These are phyloP conservation scores for Clonostachys byssicola DNA, from an alignment of 2,329 filamentous ascomycete species.

Conservation along the genomic window DNA sequence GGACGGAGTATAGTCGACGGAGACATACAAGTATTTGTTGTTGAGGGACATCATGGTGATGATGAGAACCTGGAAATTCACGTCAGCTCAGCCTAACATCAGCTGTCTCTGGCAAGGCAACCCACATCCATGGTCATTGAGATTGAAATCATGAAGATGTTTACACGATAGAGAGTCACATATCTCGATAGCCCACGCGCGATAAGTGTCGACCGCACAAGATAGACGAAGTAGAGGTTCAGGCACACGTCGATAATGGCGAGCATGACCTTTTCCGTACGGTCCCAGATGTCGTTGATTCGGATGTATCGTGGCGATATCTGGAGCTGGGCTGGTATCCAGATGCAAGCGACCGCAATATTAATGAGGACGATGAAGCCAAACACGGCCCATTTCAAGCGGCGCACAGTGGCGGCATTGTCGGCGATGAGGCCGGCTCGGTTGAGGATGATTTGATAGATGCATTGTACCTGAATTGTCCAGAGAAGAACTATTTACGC, in stretches of 20 bases:
- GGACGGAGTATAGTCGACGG: neutral
- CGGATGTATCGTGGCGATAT: constrained; percentile 30
- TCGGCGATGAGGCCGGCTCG: constrained; percentile 40
- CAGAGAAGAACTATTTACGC: constrained; percentile 12
- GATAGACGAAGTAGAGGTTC: constrained; percentile 44
- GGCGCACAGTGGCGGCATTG: constrained; percentile 23
- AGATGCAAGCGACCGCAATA: constrained; percentile 47
- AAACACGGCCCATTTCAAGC: constrained; percentile 39
- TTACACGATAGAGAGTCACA: constrained; percentile 31
- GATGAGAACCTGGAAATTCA: constrained; percentile 5
- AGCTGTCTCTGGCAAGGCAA: neutral
- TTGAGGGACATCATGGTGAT: constrained; percentile 18
- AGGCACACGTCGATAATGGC: constrained; percentile 39
- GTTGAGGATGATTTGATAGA: constrained; percentile 52
- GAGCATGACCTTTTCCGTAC: constrained; percentile 46
- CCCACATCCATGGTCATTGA: constrained; percentile 16
- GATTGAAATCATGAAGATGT: constrained; percentile 13
- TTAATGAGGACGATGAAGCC: constrained; percentile 41
- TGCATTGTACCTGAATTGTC: constrained; percentile 40
- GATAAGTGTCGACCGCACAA: constrained; percentile 37
- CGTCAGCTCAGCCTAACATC: neutral
- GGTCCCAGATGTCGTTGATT: constrained; percentile 47
- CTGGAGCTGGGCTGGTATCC: constrained; percentile 46
- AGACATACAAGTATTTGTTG: constrained; percentile 15
- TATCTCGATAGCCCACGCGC: constrained; percentile 43